A percentile compares a stretch with the other conserved stretches of the same genome.
These are phyloP conservation scores for Nannizziopsis arthrosporioides DNA, from an alignment of 2,329 filamentous ascomycete species.

Conservation along the genomic window DNA sequence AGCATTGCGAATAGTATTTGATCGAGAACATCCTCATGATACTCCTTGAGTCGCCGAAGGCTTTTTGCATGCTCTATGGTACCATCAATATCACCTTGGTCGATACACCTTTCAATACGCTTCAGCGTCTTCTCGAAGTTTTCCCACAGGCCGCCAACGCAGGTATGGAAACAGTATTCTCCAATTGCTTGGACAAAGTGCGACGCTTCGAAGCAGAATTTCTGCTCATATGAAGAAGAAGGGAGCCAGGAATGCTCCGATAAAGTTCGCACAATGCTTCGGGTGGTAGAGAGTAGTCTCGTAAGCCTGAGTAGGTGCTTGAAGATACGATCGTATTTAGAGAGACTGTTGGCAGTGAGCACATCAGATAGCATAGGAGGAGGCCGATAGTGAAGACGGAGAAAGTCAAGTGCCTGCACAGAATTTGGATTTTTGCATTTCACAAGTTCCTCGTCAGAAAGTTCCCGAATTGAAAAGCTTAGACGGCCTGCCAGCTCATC, in stretches of 20 bases:
- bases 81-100: constrained; percentile 34
- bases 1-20: constrained; percentile 63
- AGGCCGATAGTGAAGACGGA: constrained; percentile 73
- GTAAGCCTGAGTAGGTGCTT: constrained; percentile 63
- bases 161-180: constrained; percentile 69
- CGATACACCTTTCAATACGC: constrained; percentile 48
- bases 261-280: constrained; percentile 51
- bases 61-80: constrained; percentile 45
- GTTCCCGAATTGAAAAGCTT: constrained; percentile 73
- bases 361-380: constrained; percentile 59
- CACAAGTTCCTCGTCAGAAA: constrained; percentile 66
- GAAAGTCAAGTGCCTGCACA: constrained; percentile 83
- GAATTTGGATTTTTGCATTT: constrained; percentile 71
- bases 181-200: constrained; percentile 65
- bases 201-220: constrained; percentile 64
- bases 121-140: constrained; percentile 56
- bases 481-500: constrained; percentile 53
- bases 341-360: constrained; percentile 57
- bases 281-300: constrained; percentile 66
- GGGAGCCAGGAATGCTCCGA: constrained; percentile 26
- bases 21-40: constrained; percentile 63
- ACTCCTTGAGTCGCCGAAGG: constrained; percentile 53
- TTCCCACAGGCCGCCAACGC: constrained; percentile 61
- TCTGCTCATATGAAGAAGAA: constrained; percentile 34
- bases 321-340: constrained; percentile 79